Conservation (phyloP, 768 basidiomycete genomes). For the Leccinellum rugosiceps region DNA sequence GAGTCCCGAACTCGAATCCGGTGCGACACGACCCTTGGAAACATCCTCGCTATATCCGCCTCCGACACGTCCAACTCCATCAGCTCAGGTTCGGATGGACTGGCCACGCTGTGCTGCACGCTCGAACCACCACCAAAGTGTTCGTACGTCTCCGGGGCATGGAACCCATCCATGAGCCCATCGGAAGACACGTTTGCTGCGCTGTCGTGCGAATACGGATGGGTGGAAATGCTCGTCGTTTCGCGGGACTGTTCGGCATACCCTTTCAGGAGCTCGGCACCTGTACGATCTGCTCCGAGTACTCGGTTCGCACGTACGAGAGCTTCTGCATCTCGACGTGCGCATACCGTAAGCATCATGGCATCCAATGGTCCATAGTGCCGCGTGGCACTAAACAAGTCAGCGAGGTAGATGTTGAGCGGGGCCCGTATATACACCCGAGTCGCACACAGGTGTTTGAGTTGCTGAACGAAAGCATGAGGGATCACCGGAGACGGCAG, state of each 20-base stretch:
- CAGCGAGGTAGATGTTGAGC: conserved; percentile 63
- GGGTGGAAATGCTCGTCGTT: conserved; percentile 16
- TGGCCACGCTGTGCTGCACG: conserved; percentile 2
- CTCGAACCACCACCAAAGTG: not conserved
- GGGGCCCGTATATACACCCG: conserved; percentile 47
- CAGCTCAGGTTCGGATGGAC: conserved; percentile 18
- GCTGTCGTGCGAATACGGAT: conserved; percentile 16
- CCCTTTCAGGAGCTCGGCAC: conserved; percentile 52
- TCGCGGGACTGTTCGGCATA: conserved; percentile 21
- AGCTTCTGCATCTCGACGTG: conserved; percentile 62
- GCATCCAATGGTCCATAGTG: conserved; percentile 70
- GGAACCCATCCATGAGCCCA: conserved; percentile 15
- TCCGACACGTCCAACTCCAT: conserved; percentile 61
- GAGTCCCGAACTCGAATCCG: conserved; percentile 68
- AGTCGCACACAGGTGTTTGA: conserved; percentile 27
- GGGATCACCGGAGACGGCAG: conserved; percentile 30
- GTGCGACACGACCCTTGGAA: conserved; percentile 72
- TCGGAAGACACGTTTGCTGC: conserved; percentile 22
- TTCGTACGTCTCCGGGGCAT: conserved; percentile 13
- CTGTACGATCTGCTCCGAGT: conserved; percentile 57
- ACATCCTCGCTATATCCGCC: conserved; percentile 70
- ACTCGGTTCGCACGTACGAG: conserved; percentile 66
- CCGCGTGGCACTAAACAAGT: conserved; percentile 71
- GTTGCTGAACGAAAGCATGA: conserved; percentile 25
- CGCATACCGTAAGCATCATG: conserved; percentile 58